Percentiles rank a stretch among this genome's conserved stretches.
phyloP scores from a whole-genome alignment of 106 monocot species.

The Triglochin maritima region DNA sequence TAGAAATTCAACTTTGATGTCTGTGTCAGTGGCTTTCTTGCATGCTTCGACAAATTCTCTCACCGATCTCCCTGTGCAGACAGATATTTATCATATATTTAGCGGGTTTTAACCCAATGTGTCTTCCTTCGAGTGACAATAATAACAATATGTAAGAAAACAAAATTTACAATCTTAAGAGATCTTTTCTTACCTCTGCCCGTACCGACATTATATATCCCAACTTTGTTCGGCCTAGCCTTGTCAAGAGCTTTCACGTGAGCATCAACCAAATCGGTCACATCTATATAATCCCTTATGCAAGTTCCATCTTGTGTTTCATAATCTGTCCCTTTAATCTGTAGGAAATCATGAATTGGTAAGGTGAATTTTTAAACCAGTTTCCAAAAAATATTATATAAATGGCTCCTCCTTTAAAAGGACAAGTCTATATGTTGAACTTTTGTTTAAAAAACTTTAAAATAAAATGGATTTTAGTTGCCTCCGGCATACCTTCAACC shows the following conservation, averaged over 20 bases:
- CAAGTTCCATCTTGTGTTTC: constrained; percentile 17
- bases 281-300: constrained; percentile 29
- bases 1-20: constrained; percentile 17
- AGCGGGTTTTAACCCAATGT: not conserved
- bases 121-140: not conserved
- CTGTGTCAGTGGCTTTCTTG: constrained; percentile 15
- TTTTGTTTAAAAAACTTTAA: not conserved
- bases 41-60: constrained; percentile 33
- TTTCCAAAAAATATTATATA: not conserved
- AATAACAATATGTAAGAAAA: not conserved
- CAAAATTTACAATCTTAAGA: not conserved
- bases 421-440: not conserved
- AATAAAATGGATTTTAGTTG: not conserved
- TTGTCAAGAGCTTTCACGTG: constrained; percentile 29
- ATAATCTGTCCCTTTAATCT: constrained; percentile 27
- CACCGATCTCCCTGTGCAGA: constrained; percentile 21
- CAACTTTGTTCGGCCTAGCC: constrained; percentile 12
- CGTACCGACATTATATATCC: constrained; percentile 28
- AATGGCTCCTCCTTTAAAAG: too few species aligned
- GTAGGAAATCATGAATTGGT: not conserved
- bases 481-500: constrained; percentile 14
- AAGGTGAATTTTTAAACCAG: not conserved
- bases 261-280: constrained; percentile 28
- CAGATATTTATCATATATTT: not conserved
- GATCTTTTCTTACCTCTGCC: constrained; percentile 14